Evolutionary conservation across 2,329 filamentous ascomycete species (phyloP).

Genomic region (Paecilomyces niveus): DNA sequence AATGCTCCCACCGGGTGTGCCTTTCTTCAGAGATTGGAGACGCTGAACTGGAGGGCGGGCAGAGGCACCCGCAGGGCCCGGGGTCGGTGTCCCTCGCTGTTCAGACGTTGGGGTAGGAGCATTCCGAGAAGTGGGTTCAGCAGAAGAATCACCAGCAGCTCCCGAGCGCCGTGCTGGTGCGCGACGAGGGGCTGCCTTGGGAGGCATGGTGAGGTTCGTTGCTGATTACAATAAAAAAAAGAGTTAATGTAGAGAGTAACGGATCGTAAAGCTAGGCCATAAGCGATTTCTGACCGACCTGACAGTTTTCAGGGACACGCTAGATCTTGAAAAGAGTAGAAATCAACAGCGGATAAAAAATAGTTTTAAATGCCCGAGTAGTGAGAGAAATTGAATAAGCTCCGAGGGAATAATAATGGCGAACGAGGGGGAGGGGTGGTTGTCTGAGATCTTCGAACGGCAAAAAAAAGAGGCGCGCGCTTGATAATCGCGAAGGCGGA

Average conservation of each 20-base stretch:
- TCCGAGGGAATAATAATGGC: not conserved
- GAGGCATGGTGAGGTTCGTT: slow-evolving; percentile 20
- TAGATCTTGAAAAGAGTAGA: not conserved
- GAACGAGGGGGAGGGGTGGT: not conserved
- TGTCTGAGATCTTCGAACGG: not conserved
- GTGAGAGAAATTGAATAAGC: not conserved
- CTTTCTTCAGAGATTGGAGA: slow-evolving; percentile 36
- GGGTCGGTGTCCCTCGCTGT: slow-evolving; percentile 1
- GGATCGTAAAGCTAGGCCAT: not conserved
- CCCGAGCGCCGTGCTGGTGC: slow-evolving; percentile 13
- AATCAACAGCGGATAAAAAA: not conserved
- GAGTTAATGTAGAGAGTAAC: not conserved
- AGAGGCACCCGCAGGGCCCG: slow-evolving; percentile 11
- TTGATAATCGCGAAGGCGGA: not conserved
- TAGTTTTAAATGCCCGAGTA: not conserved
- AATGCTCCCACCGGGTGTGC: slow-evolving; percentile 30
- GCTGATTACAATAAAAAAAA: not conserved
- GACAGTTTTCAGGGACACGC: not conserved
- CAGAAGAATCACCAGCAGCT: slow-evolving; percentile 6
- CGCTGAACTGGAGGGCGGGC: slow-evolving; percentile 32
- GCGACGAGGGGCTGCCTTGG: slow-evolving; percentile 23
- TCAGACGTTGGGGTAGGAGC: not conserved
- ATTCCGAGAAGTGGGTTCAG: slow-evolving; percentile 4
- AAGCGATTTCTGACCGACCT: not conserved
- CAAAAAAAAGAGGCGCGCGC: not conserved